Percentiles rank a stretch among this genome's conserved stretches.
Evolutionary conservation across 768 basidiomycete species (phyloP).

Genomic region (Trametes villosa): DNA sequence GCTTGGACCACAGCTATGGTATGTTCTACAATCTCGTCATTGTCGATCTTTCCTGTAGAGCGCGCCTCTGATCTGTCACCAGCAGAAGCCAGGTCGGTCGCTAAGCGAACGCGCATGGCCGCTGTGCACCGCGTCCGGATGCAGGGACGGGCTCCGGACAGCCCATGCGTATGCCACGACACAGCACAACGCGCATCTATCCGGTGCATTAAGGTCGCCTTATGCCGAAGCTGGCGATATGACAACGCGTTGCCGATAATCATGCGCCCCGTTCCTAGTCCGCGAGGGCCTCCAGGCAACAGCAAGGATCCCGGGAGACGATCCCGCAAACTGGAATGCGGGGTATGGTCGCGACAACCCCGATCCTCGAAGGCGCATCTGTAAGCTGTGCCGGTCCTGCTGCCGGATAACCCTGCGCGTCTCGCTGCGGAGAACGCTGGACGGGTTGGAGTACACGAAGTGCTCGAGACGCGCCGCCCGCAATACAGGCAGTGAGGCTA

Average conservation of each 20-base stretch:
- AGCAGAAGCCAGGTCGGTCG: neutral
- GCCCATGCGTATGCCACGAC: constrained; percentile 8
- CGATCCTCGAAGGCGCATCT: neutral
- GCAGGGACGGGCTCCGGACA: constrained; percentile 1
- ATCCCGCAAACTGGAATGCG: constrained; percentile 6
- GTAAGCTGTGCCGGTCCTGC: neutral
- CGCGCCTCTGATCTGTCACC: neutral
- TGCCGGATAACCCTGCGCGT: neutral
- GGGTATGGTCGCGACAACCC: neutral
- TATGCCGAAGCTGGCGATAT: neutral
- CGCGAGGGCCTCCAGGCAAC: neutral
- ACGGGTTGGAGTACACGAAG: no score
- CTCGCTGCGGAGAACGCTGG: neutral
- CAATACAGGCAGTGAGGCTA: no score
- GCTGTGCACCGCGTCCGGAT: neutral
- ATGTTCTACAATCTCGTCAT: neutral
- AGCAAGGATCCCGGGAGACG: neutral
- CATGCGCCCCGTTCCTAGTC: neutral
- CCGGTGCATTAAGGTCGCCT: neutral
- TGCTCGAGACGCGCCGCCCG: no score
- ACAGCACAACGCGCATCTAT: neutral
- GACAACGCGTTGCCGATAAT: constrained; percentile 1
- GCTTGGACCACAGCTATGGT: neutral
- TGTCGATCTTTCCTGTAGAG: constrained; percentile 2
- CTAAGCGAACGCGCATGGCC: neutral